phyloP scores from a whole-genome alignment of 192 early-diverging fungal species.

The Coemansia sp. region DNA sequence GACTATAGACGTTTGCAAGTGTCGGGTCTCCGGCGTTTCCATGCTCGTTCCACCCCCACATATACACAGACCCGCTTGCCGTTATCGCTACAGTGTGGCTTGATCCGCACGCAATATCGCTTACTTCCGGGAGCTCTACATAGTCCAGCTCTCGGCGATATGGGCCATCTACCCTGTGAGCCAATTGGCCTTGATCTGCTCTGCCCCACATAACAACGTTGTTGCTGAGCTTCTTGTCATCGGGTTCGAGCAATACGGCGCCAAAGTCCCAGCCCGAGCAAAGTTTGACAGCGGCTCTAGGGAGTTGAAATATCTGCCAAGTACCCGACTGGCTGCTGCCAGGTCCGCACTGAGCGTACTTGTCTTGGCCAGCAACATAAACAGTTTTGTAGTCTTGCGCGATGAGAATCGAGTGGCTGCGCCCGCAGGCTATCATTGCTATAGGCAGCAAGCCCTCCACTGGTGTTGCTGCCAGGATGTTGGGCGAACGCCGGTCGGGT shows the following conservation, averaged over 20 bases:
- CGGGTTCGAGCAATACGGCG: slow-evolving; percentile 65
- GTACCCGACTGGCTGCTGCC: slow-evolving; percentile 9
- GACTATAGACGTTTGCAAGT: slow-evolving; percentile 27
- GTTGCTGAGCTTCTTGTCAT: slow-evolving; percentile 7
- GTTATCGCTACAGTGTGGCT: slow-evolving; percentile 70
- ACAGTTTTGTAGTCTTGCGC: slow-evolving; percentile 50
- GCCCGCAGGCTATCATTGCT: slow-evolving; percentile 64
- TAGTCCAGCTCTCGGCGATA: slow-evolving; percentile 18
- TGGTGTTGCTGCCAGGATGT: background rate
- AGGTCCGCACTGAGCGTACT: slow-evolving; percentile 65
- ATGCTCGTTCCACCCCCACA: slow-evolving; percentile 97
- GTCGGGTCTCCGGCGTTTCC: slow-evolving; percentile 75
- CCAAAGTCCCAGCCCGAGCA: slow-evolving; percentile 55
- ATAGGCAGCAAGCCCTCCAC: slow-evolving; percentile 38
- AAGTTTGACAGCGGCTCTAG: slow-evolving; percentile 18
- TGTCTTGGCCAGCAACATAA: slow-evolving; percentile 63
- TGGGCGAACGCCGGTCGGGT: background rate
- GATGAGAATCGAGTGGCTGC: slow-evolving; percentile 61
- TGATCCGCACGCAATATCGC: slow-evolving; percentile 66
- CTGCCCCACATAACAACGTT: slow-evolving; percentile 70
- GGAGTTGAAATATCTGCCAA: slow-evolving; percentile 18
- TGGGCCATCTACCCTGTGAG: background rate
- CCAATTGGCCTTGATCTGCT: slow-evolving; percentile 74
- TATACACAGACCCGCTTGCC: slow-evolving; percentile 46
- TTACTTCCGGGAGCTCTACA: slow-evolving; percentile 10